Conservation (phyloP, 2,329 filamentous ascomycete species). For the Leptographium flavum region DNA sequence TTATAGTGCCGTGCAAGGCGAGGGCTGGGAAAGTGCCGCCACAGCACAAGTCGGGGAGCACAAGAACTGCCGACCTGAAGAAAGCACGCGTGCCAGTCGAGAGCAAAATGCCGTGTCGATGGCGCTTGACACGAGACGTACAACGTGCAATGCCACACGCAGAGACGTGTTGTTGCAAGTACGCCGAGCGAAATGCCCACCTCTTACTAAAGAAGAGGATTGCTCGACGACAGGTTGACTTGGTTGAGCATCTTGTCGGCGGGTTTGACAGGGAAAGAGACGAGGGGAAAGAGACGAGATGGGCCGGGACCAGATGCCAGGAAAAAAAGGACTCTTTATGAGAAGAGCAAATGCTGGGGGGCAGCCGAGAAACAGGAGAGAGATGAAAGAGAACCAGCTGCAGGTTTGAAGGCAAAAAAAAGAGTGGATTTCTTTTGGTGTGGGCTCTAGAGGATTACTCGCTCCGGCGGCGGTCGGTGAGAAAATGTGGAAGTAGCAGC, state of each 20-base stretch:
- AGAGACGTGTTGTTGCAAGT: neutral
- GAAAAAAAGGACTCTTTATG: neutral
- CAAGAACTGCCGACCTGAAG: no score
- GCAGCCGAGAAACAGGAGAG: neutral
- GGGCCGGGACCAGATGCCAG: neutral
- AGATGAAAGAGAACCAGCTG: neutral
- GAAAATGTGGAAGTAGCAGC: constrained; percentile 4
- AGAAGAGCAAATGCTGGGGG: neutral
- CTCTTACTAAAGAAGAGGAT: constrained; percentile 9
- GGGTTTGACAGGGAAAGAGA: neutral
- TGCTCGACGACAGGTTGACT: neutral
- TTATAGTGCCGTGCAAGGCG: no score
- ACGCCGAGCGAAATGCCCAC: constrained; percentile 5
- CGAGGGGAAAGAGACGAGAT: neutral
- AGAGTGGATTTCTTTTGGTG: neutral
- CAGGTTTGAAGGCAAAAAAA: neutral
- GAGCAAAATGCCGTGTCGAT: no score
- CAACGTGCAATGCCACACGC: neutral
- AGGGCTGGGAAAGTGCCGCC: no score
- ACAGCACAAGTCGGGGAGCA: no score
- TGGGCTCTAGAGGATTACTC: neutral
- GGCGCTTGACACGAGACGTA: no score
- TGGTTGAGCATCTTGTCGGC: constrained; percentile 8
- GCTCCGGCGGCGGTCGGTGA: constrained; percentile 5
- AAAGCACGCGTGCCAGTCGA: no score